Conservation (phyloP, 345 rosid species). For the Crucihimalaya himalaica region DNA sequence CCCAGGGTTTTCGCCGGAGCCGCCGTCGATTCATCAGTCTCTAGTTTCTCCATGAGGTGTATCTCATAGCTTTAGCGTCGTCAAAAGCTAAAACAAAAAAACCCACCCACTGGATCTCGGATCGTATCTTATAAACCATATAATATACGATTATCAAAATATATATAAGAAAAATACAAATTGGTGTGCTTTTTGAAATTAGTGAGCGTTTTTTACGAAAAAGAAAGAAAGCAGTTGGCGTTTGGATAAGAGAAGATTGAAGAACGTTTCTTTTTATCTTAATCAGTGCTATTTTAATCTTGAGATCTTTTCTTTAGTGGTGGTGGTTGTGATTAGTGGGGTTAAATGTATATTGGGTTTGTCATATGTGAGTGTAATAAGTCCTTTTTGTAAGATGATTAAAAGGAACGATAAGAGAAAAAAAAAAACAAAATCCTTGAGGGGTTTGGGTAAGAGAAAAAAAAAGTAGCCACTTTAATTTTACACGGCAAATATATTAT, state of each 20-base stretch:
- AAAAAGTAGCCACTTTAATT: background rate
- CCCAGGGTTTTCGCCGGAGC: conserved; percentile 55
- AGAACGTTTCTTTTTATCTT: background rate
- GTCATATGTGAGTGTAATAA: conserved; percentile 1
- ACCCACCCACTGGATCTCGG: conserved; percentile 10
- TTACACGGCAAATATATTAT: background rate
- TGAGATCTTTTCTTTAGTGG: conserved; percentile 13
- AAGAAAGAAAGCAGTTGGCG: conserved; percentile 23
- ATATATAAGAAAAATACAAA: background rate
- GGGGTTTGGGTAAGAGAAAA: no score
- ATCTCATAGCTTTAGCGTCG: conserved; percentile 58
- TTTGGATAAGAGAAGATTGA: conserved; percentile 32
- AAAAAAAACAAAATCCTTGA: no score
- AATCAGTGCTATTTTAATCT: background rate
- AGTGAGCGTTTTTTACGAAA: conserved; percentile 28
- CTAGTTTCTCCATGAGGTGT: conserved; percentile 65
- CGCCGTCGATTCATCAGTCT: conserved; percentile 51
- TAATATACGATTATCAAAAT: conserved; percentile 29
- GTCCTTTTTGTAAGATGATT: background rate
- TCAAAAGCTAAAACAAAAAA: background rate
- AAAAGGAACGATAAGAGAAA: background rate
- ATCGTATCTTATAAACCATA: conserved; percentile 20
- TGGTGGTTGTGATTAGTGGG: conserved; percentile 5
- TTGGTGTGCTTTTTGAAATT: conserved; percentile 7
- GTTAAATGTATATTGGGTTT: conserved; percentile 7